phyloP scores from a whole-genome alignment of 2,329 filamentous ascomycete species.

The Aspergillus sp. region DNA sequence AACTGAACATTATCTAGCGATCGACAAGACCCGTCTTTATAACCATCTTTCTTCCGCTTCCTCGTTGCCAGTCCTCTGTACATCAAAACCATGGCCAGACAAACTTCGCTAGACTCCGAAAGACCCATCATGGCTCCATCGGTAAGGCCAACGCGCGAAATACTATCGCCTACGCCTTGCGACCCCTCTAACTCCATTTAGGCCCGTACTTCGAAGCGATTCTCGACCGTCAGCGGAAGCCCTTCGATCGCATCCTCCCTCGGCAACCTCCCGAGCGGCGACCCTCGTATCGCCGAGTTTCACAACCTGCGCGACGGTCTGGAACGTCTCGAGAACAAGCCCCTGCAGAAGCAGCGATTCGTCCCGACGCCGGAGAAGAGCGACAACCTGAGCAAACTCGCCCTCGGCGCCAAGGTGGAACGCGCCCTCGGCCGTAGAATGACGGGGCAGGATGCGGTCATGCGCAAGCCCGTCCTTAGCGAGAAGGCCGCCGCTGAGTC shows the following conservation, averaged over 20 bases:
- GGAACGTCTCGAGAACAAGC: constrained; percentile 86
- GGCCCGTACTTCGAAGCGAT: constrained; percentile 53
- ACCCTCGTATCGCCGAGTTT: constrained; percentile 62
- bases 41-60: too few relatives aligned
- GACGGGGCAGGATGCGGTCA: constrained; percentile 78
- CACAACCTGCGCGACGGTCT: constrained; percentile 76
- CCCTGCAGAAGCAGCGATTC: constrained; percentile 78
- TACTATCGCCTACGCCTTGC: constrained; percentile 1
- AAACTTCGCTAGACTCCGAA: constrained; percentile 52
- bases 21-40: too few relatives aligned
- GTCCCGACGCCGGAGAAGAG: constrained; percentile 75
- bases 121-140: constrained; percentile 56
- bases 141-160: constrained; percentile 34
- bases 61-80: too few relatives aligned
- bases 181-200: constrained; percentile 23
- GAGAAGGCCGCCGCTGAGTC: constrained; percentile 36
- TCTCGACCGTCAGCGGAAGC: constrained; percentile 52
- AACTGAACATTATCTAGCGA: too few relatives aligned
- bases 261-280: constrained; percentile 38
- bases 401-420: constrained; percentile 86
- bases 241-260: constrained; percentile 47
- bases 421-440: constrained; percentile 82
- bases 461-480: constrained; percentile 62
- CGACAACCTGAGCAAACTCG: constrained; percentile 79
- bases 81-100: constrained; percentile 32